Percentiles rank a stretch among this genome's conserved stretches.
Conservation (phyloP, 2,329 filamentous ascomycete genomes). For the Pyrenochaeta sp. region DNA sequence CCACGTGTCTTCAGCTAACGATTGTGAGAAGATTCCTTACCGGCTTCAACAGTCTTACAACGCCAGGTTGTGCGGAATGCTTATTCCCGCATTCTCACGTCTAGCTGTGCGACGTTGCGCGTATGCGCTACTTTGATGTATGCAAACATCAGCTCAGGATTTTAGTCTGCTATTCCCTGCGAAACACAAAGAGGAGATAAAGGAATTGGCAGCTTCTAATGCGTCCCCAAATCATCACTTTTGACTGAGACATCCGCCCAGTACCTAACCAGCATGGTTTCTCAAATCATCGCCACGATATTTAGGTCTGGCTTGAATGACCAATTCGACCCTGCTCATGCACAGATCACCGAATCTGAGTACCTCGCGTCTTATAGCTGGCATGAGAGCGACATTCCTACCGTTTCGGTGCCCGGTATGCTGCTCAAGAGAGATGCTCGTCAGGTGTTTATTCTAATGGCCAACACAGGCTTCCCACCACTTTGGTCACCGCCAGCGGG, state of each 20-base stretch:
- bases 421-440: conserved; percentile 27
- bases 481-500: conserved; percentile 25
- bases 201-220: conserved; percentile 2
- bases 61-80: neutral
- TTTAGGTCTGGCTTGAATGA: conserved; percentile 4
- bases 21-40: too few relatives aligned
- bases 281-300: conserved; percentile 2
- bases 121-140: neutral
- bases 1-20: too few relatives aligned
- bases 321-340: conserved; percentile 39
- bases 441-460: too few relatives aligned
- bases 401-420: conserved; percentile 30
- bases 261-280: conserved; percentile 5
- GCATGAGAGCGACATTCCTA: conserved; percentile 51
- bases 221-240: conserved; percentile 9
- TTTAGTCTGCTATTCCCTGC: too few relatives aligned
- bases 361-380: conserved; percentile 60
- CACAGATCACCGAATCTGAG: too few relatives aligned
- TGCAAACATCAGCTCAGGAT: neutral
- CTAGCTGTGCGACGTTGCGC: conserved; percentile 1
- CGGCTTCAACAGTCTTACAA: neutral
- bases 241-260: conserved; percentile 2
- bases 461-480: conserved; percentile 45
- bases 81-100: too few relatives aligned
- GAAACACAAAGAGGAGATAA: too few relatives aligned